Conservation (phyloP, 495 filamentous ascomycete genomes). For the Oidiodendron maius region DNA sequence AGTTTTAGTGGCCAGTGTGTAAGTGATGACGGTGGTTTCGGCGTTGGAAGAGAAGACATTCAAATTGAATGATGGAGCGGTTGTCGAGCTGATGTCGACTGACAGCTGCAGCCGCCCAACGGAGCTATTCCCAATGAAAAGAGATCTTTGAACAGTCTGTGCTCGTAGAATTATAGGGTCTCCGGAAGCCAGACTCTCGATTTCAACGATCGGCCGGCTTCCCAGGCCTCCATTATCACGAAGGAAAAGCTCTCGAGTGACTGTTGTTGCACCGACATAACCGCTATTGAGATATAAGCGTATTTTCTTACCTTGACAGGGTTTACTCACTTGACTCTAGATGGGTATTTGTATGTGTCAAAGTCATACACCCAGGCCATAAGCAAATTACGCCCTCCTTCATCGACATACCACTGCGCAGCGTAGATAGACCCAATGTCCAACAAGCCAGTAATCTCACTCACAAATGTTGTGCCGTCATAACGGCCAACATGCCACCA, state of each 20-base stretch:
- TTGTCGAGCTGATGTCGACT: constrained; percentile 4
- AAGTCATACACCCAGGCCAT: constrained; percentile 8
- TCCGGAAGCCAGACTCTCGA: neutral
- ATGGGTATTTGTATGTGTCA: neutral
- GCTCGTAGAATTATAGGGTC: neutral
- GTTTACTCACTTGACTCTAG: too few relatives aligned
- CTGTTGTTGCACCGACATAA: too few relatives aligned
- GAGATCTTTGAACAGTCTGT: neutral
- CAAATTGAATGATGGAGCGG: constrained; percentile 10
- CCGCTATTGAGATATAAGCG: too few relatives aligned
- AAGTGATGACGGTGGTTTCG: constrained; percentile 1
- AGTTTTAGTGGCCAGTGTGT: constrained; percentile 1
- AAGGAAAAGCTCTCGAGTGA: too few relatives aligned
- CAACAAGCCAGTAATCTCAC: constrained; percentile 20
- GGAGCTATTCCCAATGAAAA: constrained; percentile 4
- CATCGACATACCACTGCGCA: constrained; percentile 11
- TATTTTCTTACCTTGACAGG: too few relatives aligned
- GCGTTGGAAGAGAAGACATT: constrained; percentile 2
- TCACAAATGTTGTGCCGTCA: constrained; percentile 29
- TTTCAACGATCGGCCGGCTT: constrained; percentile 7
- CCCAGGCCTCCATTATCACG: constrained; percentile 10
- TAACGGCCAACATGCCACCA: constrained; percentile 33
- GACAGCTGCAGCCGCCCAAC: constrained; percentile 8
- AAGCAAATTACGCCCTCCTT: constrained; percentile 9
- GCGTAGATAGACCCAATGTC: constrained; percentile 15